These are phyloP conservation scores for Capillidium rhysosporum DNA, from an alignment of 371 early-diverging fungal species.

Conservation along the genomic window DNA sequence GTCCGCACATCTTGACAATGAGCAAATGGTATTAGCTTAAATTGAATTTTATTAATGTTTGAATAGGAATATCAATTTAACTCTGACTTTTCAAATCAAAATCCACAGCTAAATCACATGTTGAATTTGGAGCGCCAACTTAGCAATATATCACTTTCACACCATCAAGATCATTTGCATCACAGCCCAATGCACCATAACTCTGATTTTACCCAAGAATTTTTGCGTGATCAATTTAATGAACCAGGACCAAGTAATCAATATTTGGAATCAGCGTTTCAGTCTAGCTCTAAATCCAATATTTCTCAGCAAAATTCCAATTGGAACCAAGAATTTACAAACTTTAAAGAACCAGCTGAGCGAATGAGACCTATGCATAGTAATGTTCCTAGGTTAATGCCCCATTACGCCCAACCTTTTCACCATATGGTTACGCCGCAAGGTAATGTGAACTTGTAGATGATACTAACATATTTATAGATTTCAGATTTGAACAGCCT, in stretches of 20 bases:
- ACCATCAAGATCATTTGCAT: not conserved
- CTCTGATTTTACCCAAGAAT: not conserved
- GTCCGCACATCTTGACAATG: not conserved
- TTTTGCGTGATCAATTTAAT: not conserved
- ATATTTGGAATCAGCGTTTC: slow-evolving; percentile 8
- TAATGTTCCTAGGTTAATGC: slow-evolving; percentile 8
- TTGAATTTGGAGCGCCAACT: not conserved
- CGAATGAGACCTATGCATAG: slow-evolving; percentile 25
- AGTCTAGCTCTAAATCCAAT: not conserved
- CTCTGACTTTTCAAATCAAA: too few species aligned
- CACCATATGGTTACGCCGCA: not conserved
- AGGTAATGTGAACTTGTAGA: not conserved
- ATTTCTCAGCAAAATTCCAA: not conserved
- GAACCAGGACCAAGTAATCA: slow-evolving; percentile 14
- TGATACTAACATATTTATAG: slow-evolving; percentile 9
- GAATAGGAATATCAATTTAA: not conserved
- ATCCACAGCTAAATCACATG: too few species aligned
- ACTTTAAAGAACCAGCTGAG: slow-evolving; percentile 18
- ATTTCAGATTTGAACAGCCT: slow-evolving; percentile 11
- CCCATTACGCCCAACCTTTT: not conserved
- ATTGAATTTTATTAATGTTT: not conserved
- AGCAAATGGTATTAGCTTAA: not conserved
- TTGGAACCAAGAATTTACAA: slow-evolving; percentile 7
- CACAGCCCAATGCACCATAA: not conserved
- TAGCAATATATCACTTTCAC: not conserved